Percentiles rank a stretch among this genome's conserved stretches.
Conservation (phyloP, 1,139 yeast genomes). For the Saccharomyces hybrid region DNA sequence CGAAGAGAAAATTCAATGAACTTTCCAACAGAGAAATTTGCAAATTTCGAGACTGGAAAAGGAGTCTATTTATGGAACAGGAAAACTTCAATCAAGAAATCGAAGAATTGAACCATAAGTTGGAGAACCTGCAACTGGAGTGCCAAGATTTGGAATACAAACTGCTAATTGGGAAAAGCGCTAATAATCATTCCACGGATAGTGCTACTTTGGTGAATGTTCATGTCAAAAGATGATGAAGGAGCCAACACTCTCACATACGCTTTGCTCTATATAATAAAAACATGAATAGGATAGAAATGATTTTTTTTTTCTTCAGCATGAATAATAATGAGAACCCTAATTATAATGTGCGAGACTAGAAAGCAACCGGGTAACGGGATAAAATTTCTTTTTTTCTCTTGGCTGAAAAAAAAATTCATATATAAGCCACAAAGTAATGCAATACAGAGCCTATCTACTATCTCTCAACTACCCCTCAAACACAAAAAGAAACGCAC, state of each 20-base stretch:
- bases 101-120: conserved; percentile 36
- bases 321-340: not conserved
- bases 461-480: no score
- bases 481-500: no score
- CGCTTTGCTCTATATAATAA: not conserved
- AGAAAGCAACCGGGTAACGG: not conserved
- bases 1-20: conserved; percentile 43
- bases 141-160: conserved; percentile 27
- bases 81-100: conserved; percentile 49
- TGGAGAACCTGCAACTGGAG: conserved; percentile 37
- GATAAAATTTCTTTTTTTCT: no score
- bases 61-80: conserved; percentile 50
- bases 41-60: conserved; percentile 61
- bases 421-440: no score
- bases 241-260: not conserved
- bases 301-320: not conserved
- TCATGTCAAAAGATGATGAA: conserved; percentile 1
- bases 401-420: no score
- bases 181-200: conserved; percentile 3
- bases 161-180: not conserved
- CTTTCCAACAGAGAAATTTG: conserved; percentile 48
- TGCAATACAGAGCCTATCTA: no score
- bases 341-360: not conserved
- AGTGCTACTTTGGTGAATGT: conserved; percentile 2
- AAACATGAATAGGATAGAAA: not conserved